Base-by-base conservation (phyloP, 208 protist species). In the Leishmania major region DNA sequence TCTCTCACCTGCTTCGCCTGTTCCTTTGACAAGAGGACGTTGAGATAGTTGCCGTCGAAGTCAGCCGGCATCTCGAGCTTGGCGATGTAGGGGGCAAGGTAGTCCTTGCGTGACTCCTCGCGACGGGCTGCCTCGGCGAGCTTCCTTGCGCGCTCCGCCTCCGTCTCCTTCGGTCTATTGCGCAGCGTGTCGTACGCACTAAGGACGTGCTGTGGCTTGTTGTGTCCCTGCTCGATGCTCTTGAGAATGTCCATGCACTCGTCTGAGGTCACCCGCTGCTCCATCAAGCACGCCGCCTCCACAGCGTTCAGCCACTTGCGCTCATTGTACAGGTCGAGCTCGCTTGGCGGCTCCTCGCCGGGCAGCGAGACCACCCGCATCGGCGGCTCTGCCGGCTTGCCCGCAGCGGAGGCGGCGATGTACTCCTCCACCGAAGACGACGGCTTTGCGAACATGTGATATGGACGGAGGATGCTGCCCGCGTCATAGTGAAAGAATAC, bases 61-160 rank as follows among this genome's bases (percentile, higher is more conserved):
- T 85, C 83, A 19, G 72, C 28, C 11, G 93, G 89, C 67, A 95
- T 84, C 40, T 94, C 91, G 22, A 96, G 88, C 75, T 96, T 96
- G 28, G 93, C 91, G 73, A 98, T 95, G 86, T 98, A 98, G 59
- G 95, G 95, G 2, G 95, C 95, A 10, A 98, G 89, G 82, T 97
- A 97, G 78, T 98, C 95, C 81, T 93, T 91, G 45, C 93, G 91
- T 19, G 93, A 95, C 80, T 96, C 93, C 76, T 95, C 90, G 17
- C 89, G 90, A 6, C 88, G 82, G n/a, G 83, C 80, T 55, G 86
- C 87, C 74, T 97, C 96, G 15, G 94, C 94, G 3, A 95, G 82
- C 82, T 88, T 91, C 78, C 84, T 84, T 49, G 90, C 91, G 8
- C 90, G 87, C 80, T 96, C 94, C 40, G 87, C 88, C 84, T 98